Base-by-base conservation (phyloP, 108 stramenopile species). In the Fistulifera pelliculosa region DNA sequence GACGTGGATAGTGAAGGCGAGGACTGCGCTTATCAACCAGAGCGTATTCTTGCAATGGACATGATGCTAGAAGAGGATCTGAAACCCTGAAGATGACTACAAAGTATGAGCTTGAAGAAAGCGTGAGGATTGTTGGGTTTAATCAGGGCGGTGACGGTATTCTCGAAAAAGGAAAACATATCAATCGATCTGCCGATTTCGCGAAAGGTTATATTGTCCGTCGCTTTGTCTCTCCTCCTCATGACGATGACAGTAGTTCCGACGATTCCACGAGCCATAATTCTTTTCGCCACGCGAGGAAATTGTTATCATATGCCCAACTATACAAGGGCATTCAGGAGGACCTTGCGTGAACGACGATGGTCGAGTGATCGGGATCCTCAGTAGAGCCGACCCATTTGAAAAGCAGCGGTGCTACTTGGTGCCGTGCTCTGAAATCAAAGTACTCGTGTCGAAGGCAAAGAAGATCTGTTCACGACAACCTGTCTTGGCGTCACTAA, bases 61-160 rank as follows among this genome's bases (percentile, higher is more conserved):
- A 54, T 54, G 12, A 55, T 87, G 54, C 64, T 72, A 27, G 57
- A 60, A 15, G 81, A 89, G 49, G 58, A 64, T 12, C 61, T 89
- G 13, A 60, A 53, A 24, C 28, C 62, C 44, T 89, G 35, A 76
- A 77, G 39, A 54, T 83, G 40, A 66, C 79, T 3, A 64, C 62
- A 13, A 60, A 68, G 1, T 79, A 62, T 54, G 83, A 85, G 60
- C 66, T 82, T 13, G 87, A 84, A 45, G 80, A 89, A 50, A 48
- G 69, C 2, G 75, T 85, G 0, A 54, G 87, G 49, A 66, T 89
- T 17, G 58, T 89, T 38, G 87, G 87, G 14, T 89, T 79, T 52
- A 85, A 84, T 57, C 87, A 89, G 54, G 80, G 78, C 2, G 86
- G 86, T 7, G 83, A 85, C 69, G 83, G 87, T 19, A 50, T 77